Base-by-base conservation (phyloP, 2,329 filamentous ascomycete species). In the Cadophora luteo-olivacea region DNA sequence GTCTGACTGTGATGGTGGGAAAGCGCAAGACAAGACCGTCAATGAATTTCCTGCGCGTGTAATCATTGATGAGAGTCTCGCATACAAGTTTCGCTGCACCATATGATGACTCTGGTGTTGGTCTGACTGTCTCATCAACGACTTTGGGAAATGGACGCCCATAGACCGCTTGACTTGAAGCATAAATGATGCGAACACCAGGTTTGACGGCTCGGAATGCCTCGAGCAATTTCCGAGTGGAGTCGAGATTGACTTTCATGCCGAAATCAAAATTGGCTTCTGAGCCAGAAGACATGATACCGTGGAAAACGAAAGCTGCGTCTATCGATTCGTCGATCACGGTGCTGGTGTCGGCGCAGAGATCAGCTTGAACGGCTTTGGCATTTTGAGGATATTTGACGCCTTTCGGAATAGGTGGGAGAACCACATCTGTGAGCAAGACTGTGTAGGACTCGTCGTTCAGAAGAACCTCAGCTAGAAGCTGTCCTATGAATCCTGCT, bases 401-500 rank as follows among this genome's bases (percentile, higher is more conserved):
- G 16, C 81, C 78, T 5, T 80, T 74, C 4, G 87, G 85, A 2
- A 87, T 78, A 0, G 84, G 81, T 0, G 86, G 87, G 58, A 82
- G 77, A 70, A 84, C 78, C 22, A 90, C 80, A 72, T 91, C 88
- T 12, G 85, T 87, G 55, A 90, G 80, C 60, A 84, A 82, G 62
- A 91, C 78, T 54, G 67, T 65, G 60, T 80, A 79, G 65, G 83
- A 79, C 1, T 83, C 77, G 68, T 82, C 80, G 22, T 83, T 80
- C 38, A 90, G 79, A 3, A 91, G 82, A 45, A 86, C 83, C 62
- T 82, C 81, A 2, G 87, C 84, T 29, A 91, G 82, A 55, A 86
- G 82, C 76, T 90, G 88, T 75, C 88, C 88, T 67, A 91, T 85
- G 76, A 91, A 90, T 68, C 89, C 89, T 55, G 85, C 85, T 8